Percentiles rank a stretch among this genome's conserved stretches.
phyloP scores from a whole-genome alignment of 306 rosid genomes.

The Corylus heterophylla region DNA sequence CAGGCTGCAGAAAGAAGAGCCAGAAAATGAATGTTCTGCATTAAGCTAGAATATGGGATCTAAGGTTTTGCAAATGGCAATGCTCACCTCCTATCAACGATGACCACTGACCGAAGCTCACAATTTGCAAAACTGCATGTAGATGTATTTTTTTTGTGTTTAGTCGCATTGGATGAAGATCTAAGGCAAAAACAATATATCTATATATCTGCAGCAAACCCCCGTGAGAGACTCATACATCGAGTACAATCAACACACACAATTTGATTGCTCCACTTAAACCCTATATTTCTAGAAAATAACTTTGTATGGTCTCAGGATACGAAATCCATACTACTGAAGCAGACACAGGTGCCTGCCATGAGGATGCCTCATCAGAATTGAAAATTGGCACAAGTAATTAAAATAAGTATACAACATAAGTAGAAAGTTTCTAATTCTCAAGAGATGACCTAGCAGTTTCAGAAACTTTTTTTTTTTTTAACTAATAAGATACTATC shows the following conservation, averaged over 20 bases:
- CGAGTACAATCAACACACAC: neutral
- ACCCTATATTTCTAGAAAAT: too few relatives aligned
- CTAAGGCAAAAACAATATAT: neutral
- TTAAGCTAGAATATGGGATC: constrained; percentile 1
- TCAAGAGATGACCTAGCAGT: neutral
- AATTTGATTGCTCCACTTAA: neutral
- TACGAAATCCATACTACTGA: neutral
- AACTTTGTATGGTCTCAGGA: neutral
- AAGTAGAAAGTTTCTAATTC: neutral
- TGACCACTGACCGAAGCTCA: constrained; percentile 84
- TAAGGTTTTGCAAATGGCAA: constrained; percentile 13
- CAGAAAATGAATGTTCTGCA: constrained; percentile 3
- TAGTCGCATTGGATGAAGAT: constrained; percentile 4
- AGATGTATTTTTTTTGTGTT: constrained; percentile 7
- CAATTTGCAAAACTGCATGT: constrained; percentile 78
- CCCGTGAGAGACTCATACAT: neutral
- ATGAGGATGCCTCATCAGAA: neutral
- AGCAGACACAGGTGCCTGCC: neutral
- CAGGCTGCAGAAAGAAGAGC: constrained; percentile 47
- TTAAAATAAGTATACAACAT: neutral
- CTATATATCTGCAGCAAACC: neutral
- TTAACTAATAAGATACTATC: neutral
- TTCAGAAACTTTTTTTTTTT: neutral
- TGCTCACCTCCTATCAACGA: constrained; percentile 75
- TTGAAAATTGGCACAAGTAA: neutral